Base-by-base conservation (phyloP, 2,329 filamentous ascomycete genomes). In the Claviceps sorghi region DNA sequence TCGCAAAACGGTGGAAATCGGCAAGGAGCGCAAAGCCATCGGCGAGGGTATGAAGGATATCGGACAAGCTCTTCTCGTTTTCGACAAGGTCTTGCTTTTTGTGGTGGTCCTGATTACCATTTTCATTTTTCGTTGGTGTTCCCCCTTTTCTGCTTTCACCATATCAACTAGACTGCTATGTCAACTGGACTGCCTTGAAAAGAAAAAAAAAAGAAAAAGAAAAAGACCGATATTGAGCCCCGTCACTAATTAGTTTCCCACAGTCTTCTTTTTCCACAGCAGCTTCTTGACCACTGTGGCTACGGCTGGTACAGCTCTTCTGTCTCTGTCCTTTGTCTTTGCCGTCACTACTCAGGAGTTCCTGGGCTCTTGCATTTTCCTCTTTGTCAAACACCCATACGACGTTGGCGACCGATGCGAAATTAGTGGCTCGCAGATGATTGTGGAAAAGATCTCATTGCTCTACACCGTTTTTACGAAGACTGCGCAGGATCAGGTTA, bases 331-430 rank as follows among this genome's bases (percentile, higher is more conserved):
- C 4, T 98, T 98, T 71, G 85, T 96, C 60, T 97, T 98, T 67
- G 84, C 90, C 26, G 84, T 85, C 52, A 96, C 90, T 1, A 84
- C 85, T 3, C 90, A 96, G 68, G 93, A 98, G 68, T 86, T 98
- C 57, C 79, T 98, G n/a, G 91, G 91, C 62, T 96, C 90, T 40
- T 97, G 91, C 72, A 95, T 98, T 62, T 98, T 98, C 73, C 73
- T 98, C 1, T 98, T 98, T 62, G 88, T 97, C 73, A 98, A 98
- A 74, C 93, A 98, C 66, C 91, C 93, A 0, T 97, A 86, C 66
- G 93, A 98, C 65, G 89, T 97, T 22, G 90, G 91, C 55, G 93
- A 98, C 66, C 84, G 93, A 29, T 87, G 97, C 44, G 89, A 96
- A 61, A 85, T 97, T 57, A 71, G 66, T 50, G 75, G 74, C 17